These are phyloP conservation scores for Saccharum spontaneum DNA, from an alignment of 176 grass and related monocot genomes.

Conservation along the genomic window DNA sequence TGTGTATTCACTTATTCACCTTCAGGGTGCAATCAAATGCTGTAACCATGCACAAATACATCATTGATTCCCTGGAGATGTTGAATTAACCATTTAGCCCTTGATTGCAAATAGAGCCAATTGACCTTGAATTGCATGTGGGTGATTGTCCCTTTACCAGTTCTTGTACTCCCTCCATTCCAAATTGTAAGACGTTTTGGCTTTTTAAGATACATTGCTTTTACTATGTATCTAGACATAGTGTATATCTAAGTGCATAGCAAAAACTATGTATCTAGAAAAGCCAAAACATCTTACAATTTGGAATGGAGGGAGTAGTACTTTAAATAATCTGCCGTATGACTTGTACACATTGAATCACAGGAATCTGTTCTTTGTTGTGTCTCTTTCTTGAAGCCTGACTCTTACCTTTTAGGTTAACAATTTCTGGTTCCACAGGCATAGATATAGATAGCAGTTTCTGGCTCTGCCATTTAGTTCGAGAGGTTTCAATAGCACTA, in stretches of 20 bases:
- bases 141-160: background rate
- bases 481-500: background rate
- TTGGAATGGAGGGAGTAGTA: background rate
- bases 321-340: background rate
- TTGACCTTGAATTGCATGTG: conserved; percentile 17
- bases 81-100: background rate
- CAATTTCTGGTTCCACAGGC: background rate
- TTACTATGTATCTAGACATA: too few species aligned
- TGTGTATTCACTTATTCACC: background rate
- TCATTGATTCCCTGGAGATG: background rate
- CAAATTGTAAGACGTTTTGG: too few species aligned
- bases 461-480: background rate
- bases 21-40: background rate
- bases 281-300: too few species aligned
- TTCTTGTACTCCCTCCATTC: background rate
- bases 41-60: background rate
- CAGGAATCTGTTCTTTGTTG: background rate
- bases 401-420: background rate
- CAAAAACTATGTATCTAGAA: too few species aligned
- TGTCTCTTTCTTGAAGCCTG: background rate
- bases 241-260: too few species aligned
- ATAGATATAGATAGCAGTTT: background rate
- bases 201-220: too few species aligned
- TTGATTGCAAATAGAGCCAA: background rate
- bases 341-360: background rate